Percentiles rank a stretch among this genome's conserved stretches.
Evolutionary conservation across 2,329 filamentous ascomycete species (phyloP).

Genomic region (Periglandula ipomoeae): DNA sequence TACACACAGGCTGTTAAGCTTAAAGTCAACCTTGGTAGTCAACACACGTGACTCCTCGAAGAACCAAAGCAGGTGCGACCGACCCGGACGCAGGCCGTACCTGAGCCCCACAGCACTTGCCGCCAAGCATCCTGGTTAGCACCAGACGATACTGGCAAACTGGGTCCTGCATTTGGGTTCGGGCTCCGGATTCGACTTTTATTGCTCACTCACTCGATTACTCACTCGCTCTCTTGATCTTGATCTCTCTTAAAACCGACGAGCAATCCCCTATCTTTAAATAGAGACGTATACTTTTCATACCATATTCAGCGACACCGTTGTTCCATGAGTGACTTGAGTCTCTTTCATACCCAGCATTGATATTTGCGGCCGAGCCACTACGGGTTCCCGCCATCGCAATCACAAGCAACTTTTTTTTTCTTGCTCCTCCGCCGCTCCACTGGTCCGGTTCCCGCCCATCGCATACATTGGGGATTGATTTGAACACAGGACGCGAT

Average conservation of each 20-base stretch:
- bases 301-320: neutral
- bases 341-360: neutral
- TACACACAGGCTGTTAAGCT: too few species aligned
- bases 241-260: neutral
- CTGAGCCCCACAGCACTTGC: neutral
- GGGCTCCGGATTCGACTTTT: neutral
- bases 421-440: neutral
- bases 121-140: neutral
- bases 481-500: slow-evolving; percentile 12
- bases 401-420: neutral
- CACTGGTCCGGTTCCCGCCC: slow-evolving; percentile 4
- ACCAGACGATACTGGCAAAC: too few species aligned
- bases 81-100: neutral
- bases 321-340: neutral
- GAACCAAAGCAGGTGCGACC: neutral
- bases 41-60: too few species aligned
- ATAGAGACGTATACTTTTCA: neutral
- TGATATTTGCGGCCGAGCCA: neutral
- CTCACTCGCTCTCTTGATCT: neutral
- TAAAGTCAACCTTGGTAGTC: too few species aligned
- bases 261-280: neutral
- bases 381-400: neutral
- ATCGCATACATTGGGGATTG: neutral
- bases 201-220: slow-evolving; percentile 5
- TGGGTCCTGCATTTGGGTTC: neutral